phyloP scores from a whole-genome alignment of 1,284 basidiomycete species.

The Phenoliferia sp. region DNA sequence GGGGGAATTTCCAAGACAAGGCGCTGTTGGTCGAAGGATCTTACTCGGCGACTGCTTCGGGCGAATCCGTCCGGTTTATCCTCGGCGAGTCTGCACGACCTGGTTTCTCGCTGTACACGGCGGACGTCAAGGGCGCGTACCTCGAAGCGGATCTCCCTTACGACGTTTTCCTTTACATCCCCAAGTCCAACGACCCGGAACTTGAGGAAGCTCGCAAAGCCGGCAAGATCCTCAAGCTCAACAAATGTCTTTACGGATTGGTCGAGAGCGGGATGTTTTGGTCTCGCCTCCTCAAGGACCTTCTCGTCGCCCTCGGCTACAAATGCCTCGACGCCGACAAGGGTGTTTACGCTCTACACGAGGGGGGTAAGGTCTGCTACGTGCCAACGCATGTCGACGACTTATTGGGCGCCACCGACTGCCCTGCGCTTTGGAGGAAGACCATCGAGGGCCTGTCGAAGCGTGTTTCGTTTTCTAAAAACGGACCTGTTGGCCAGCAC shows the following conservation, averaged over 20 bases:
- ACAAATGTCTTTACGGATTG: not conserved
- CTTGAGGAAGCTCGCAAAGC: not conserved
- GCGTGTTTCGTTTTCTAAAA: not conserved
- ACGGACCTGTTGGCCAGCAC: not conserved
- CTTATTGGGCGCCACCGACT: not conserved
- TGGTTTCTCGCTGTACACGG: not conserved
- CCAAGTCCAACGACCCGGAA: not conserved
- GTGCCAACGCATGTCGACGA: not conserved
- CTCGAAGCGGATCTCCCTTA: not conserved
- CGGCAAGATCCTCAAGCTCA: not conserved
- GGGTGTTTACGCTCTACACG: not conserved
- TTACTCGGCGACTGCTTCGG: not conserved
- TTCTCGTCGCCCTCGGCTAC: not conserved
- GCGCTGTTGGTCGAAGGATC: not conserved
- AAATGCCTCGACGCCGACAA: not conserved
- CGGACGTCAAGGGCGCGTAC: slow-evolving; percentile 1
- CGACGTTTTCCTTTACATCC: not conserved
- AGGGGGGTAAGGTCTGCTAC: not conserved
- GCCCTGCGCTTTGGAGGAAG: not conserved
- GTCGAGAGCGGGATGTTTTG: not conserved
- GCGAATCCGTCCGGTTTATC: not conserved
- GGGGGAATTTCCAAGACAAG: not conserved
- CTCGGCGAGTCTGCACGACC: not conserved
- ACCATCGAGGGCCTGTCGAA: not conserved
- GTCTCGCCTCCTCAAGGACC: not conserved